Percentiles rank a stretch among this genome's conserved stretches.
Evolutionary conservation across 441 rosid species (phyloP).

Genomic region (Francoa sonchifolia): DNA sequence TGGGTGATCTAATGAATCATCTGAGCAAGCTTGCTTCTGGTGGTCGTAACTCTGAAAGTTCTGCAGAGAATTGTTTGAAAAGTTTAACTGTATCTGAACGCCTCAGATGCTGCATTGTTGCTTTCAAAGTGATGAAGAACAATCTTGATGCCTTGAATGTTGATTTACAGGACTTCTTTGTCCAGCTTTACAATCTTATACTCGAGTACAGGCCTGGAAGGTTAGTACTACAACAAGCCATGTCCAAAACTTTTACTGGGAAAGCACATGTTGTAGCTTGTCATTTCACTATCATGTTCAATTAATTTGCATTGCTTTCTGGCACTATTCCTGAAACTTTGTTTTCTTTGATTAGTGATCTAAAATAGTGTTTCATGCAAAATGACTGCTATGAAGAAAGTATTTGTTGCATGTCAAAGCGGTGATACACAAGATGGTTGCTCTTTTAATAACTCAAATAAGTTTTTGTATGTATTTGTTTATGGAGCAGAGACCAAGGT

Average conservation of each 20-base stretch:
- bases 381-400: no score
- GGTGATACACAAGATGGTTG: neutral
- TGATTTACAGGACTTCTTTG: conserved; percentile 82
- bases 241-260: conserved; percentile 1
- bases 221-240: conserved; percentile 30
- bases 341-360: no score
- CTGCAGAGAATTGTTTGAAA: conserved; percentile 26
- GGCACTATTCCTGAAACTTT: neutral
- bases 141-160: conserved; percentile 91
- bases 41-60: conserved; percentile 20
- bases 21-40: conserved; percentile 75
- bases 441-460: no score
- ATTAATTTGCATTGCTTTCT: neutral
- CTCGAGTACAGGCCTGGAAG: conserved; percentile 93
- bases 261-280: no score
- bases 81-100: conserved; percentile 59
- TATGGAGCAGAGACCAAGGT: conserved; percentile 63
- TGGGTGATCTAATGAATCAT: conserved; percentile 84
- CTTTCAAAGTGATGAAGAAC: conserved; percentile 88
- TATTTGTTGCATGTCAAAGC: no score
- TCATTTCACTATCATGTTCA: no score
- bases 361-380: neutral
- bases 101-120: conserved; percentile 80
- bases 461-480: neutral
- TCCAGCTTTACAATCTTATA: conserved; percentile 78